phyloP scores from a whole-genome alignment of 2,329 filamentous ascomycete species.

The Parascedosporium putredinis region DNA sequence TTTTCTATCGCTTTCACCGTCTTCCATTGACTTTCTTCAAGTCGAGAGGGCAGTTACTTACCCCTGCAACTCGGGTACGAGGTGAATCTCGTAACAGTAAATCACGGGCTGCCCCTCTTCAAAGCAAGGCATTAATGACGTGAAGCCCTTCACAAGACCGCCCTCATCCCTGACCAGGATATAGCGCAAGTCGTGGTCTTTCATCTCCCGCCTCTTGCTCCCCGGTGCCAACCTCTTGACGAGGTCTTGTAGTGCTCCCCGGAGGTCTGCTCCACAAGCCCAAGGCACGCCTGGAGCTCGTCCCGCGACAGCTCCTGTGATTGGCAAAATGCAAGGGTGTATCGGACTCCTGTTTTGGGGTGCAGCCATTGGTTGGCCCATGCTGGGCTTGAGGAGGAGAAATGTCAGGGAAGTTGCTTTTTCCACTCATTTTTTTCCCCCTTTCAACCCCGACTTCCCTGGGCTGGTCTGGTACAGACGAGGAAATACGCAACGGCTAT shows the following conservation, averaged over 20 bases:
- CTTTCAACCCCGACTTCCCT: no score
- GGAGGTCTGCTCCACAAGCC: slow-evolving; percentile 53
- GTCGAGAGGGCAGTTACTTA: no score
- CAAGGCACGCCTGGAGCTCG: slow-evolving; percentile 43
- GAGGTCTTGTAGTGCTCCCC: slow-evolving; percentile 53
- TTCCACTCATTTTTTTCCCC: background rate
- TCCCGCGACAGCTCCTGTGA: slow-evolving; percentile 26
- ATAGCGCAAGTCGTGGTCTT: slow-evolving; percentile 55
- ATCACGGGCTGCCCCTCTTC: slow-evolving; percentile 56
- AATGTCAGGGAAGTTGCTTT: background rate
- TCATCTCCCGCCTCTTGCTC: slow-evolving; percentile 59
- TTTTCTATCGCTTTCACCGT: no score
- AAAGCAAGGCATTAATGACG: slow-evolving; percentile 62
- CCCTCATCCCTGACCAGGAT: slow-evolving; percentile 41
- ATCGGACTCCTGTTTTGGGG: slow-evolving; percentile 29
- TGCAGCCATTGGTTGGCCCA: slow-evolving; percentile 38
- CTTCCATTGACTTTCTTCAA: no score
- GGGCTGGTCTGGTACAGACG: no score
- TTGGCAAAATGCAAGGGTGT: slow-evolving; percentile 32
- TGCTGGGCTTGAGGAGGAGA: slow-evolving; percentile 11
- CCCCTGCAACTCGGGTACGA: slow-evolving; percentile 45
- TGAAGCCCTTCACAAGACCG: slow-evolving; percentile 38
- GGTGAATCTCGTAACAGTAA: slow-evolving; percentile 73
- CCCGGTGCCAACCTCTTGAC: slow-evolving; percentile 49
- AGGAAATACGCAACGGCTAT: no score